phyloP scores from a whole-genome alignment of 1,284 basidiomycete species.

The Ceratobasidium sp. region DNA sequence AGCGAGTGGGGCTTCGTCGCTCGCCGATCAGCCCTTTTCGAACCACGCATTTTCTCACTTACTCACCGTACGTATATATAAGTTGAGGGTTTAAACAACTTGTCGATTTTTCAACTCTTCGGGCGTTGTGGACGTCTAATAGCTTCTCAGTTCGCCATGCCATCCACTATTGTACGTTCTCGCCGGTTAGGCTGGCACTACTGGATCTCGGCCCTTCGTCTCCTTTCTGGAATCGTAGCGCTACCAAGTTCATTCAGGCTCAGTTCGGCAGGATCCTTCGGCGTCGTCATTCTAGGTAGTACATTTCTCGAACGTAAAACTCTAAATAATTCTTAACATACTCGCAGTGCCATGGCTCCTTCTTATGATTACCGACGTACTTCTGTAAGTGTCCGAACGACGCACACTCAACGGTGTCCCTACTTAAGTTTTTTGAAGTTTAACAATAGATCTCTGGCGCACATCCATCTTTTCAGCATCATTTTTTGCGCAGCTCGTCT shows the following conservation, averaged over 20 bases:
- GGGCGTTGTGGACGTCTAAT: not conserved
- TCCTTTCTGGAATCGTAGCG: not conserved
- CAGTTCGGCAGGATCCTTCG: not conserved
- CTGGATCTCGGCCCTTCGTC: conserved; percentile 28
- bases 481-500: conserved; percentile 23
- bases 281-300: not conserved
- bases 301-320: not conserved
- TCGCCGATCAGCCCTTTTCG: conserved; percentile 8
- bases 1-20: not conserved
- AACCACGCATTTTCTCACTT: not conserved
- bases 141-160: not conserved
- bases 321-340: no score
- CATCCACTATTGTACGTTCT: not conserved
- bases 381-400: conserved; percentile 1
- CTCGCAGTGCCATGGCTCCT: conserved; percentile 7
- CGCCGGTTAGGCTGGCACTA: conserved; percentile 22
- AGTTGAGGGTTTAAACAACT: not conserved
- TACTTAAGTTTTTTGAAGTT: not conserved
- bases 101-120: not conserved
- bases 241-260: not conserved
- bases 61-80: not conserved
- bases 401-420: not conserved
- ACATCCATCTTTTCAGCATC: conserved; percentile 10
- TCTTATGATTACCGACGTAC: conserved; percentile 4
- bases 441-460: conserved; percentile 24